Percentiles rank a stretch among this genome's conserved stretches.
Conservation (phyloP, 73 alveolate species). For the Effrenium voratum region DNA sequence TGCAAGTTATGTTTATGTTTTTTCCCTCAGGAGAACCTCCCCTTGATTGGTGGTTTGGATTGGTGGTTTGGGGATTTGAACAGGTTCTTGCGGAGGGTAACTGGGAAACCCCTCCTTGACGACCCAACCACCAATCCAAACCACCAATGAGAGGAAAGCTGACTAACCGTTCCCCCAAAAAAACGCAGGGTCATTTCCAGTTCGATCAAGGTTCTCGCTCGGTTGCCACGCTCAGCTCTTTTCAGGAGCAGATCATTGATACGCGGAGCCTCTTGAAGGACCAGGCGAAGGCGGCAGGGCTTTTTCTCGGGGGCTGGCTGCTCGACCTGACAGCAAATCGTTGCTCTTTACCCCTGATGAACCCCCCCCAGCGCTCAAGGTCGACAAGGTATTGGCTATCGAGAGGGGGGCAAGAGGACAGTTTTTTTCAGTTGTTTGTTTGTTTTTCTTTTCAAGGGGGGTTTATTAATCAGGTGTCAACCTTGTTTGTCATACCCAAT, state of each 20-base stretch:
- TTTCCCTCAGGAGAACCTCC: too few species aligned
- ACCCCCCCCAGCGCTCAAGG: background rate
- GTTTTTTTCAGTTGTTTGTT: background rate
- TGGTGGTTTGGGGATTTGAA: too few species aligned
- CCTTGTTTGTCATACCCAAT: background rate
- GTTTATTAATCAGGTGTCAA: background rate
- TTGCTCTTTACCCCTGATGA: background rate
- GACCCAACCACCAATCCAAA: too few species aligned
- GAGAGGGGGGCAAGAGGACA: background rate
- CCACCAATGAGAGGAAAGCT: too few species aligned
- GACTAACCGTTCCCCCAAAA: too few species aligned
- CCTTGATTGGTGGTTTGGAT: too few species aligned
- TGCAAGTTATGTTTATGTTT: too few species aligned
- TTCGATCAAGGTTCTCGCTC: too few species aligned
- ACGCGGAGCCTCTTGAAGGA: conserved; percentile 54
- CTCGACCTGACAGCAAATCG: background rate
- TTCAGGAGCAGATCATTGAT: conserved; percentile 49
- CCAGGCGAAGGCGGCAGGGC: conserved; percentile 54
- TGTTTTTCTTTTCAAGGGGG: background rate
- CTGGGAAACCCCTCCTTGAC: too few species aligned
- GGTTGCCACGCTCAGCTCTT: too few species aligned
- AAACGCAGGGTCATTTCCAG: too few species aligned
- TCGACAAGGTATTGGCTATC: background rate
- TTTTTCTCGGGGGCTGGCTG: background rate
- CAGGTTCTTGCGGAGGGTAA: too few species aligned